Base-by-base conservation (phyloP, 306 rosid species). In the Comarum palustre region DNA sequence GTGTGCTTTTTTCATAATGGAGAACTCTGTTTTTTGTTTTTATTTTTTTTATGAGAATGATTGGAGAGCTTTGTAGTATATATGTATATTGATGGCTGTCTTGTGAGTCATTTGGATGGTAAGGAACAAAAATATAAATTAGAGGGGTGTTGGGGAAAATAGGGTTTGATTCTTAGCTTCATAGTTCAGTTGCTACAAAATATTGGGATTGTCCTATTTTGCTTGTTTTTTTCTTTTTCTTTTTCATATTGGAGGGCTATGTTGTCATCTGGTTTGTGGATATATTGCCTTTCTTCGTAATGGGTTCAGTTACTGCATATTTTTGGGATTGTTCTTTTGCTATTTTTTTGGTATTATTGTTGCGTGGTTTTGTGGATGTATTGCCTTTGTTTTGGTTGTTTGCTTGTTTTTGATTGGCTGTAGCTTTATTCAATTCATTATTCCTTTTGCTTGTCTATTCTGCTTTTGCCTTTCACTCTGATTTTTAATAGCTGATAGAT, bases 381-480 rank as follows among this genome's bases (percentile, higher is more conserved):
- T 6, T 58, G 4, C n/a, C 38, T 25, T 27, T 12, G 5, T 14
- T 58, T 27, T 27, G 64, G 64, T 58, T 58, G 19, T 58, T 25
- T 0, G 4, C 64, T 58, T 58, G n/a, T 58, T 24, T 5, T 0
- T 58, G 9, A 2, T 27, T 27, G 8, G 16, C 36, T 57, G 19
- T 57, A 57, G 64, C n/a, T 58, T 27, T 58, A 27, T 27, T 58
- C 64, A 58, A 58, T 29, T 57, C n/a, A 27, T 58, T 58, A 12
- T 13, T 58, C 38, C 13, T 55, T 29, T 29, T 24, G 17, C 12
- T 55, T 55, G 62, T 55, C 16, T 24, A 55, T 55, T 24, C 62
- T 12, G 34, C 60, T 24, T 22, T 24, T 22, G 50, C 19, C 22
- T 31, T 32, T 38, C 15, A 39, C 24, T 5, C 45, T 15, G 17